These are phyloP conservation scores for Paramecium bursaria DNA, from an alignment of 73 alveolate genomes.

Conservation along the genomic window DNA sequence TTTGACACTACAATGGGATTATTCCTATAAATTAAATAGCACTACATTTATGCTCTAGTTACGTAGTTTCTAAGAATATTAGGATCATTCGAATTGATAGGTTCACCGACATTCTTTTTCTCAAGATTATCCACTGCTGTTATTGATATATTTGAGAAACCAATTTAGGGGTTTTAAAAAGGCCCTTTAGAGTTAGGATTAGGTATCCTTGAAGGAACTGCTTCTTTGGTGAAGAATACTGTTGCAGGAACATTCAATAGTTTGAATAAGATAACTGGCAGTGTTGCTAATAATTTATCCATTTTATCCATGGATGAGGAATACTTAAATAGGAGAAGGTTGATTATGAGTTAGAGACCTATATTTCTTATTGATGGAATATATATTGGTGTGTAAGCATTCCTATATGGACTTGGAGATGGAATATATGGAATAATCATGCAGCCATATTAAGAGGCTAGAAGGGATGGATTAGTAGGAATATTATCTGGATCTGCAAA, in stretches of 20 bases:
- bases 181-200: conserved; percentile 95
- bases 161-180: conserved; percentile 92
- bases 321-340: conserved; percentile 83
- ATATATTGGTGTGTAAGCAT: conserved; percentile 41
- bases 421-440: conserved; percentile 78
- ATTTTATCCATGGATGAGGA: conserved; percentile 88
- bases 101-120: conserved; percentile 89
- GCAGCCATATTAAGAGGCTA: conserved; percentile 85
- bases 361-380: conserved; percentile 57
- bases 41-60: conserved; percentile 73
- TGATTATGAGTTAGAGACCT: conserved; percentile 62
- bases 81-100: conserved; percentile 90
- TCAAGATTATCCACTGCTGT: conserved; percentile 94
- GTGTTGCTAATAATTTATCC: conserved; percentile 89
- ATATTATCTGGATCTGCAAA: conserved; percentile 80
- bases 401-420: conserved; percentile 40
- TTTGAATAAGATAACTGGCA: conserved; percentile 88
- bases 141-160: conserved; percentile 93
- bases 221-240: conserved; percentile 90
- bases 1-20: conserved; percentile 79
- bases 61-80: conserved; percentile 76
- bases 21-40: conserved; percentile 63
- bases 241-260: conserved; percentile 95
- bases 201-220: conserved; percentile 91
- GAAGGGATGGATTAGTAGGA: conserved; percentile 79